Base-by-base conservation (phyloP, 2,329 filamentous ascomycete genomes). In the Colletotrichum sp. region DNA sequence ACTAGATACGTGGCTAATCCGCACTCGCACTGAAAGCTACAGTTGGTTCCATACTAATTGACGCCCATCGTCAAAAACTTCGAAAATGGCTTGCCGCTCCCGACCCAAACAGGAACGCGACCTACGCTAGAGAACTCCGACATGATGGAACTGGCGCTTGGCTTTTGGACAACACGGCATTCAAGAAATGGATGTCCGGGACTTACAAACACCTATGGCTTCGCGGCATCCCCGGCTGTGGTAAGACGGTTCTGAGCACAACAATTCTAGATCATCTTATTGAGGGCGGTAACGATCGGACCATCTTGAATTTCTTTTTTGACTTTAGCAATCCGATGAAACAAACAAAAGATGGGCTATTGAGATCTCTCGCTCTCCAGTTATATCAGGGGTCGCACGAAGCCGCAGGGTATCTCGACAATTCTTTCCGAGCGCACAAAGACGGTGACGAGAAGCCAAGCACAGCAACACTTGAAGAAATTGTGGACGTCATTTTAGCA, bases 271-370 rank as follows among this genome's bases (percentile, higher is more conserved):
- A 81, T n/a, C 1, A 79, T 44, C 70, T 81, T 3, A 8, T 1
- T 1, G 24, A 39, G 26, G 34, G 2, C 1, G 21, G 21, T 24
- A 13, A 32, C 4, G 71, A 52, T 13, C 30, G 18, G 2, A 16
- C 34, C 3, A 55, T 68, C 5, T 63, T 80, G 8, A 32, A 3
- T 3, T 79, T 80, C 36, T 81, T 78, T 60, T 81, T 80, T 30
- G 78, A 81, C 64, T 81, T 81, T 30, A 78, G 39, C 18, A 77
- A 82, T 5, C 24, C 12, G 0, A 65, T 5, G 2, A 81, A 82
- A 21, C 77, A 82, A 30, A 79, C 21, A 2, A 6, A 78, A 1
- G 57, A 79, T 3, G 67, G 66, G 1, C 62, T 80, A 1, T 3
- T 79, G 0, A 76, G 74, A 9, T 81, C 79, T 7, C 49, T 81